Percentiles rank a stretch among this genome's conserved stretches.
Conservation (phyloP, 2,329 filamentous ascomycete genomes). For the Aspergillus aculeatinus region DNA sequence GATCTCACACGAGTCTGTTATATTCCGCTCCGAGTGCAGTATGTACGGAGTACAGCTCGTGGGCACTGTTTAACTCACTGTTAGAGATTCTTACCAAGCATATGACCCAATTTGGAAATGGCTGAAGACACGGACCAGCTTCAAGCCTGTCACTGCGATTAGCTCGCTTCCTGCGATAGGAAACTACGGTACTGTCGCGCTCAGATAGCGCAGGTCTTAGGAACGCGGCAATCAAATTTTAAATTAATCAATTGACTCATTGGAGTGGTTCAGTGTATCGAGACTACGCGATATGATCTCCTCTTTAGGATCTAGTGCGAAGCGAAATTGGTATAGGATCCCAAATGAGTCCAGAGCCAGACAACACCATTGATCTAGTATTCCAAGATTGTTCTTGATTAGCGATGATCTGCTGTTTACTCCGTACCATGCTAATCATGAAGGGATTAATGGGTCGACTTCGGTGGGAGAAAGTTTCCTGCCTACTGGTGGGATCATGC, state of each 20-base stretch:
- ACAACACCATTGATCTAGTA: neutral
- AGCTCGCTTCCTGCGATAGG: slow-evolving; percentile 5
- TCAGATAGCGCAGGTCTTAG: neutral
- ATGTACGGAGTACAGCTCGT: neutral
- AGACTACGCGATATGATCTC: neutral
- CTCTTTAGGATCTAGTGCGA: neutral
- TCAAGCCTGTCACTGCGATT: neutral
- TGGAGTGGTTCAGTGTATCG: neutral
- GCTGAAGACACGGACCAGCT: neutral
- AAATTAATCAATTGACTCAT: neutral
- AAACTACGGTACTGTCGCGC: neutral
- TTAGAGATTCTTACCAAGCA: neutral
- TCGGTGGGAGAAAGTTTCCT: neutral
- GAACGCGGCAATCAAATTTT: neutral
- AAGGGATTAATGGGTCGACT: neutral
- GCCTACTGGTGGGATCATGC: neutral
- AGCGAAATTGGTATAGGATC: neutral
- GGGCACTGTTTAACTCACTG: neutral
- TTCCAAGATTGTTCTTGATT: neutral
- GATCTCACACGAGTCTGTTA: too few species aligned
- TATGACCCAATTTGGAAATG: too few species aligned
- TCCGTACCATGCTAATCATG: too few species aligned
- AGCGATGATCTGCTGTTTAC: too few species aligned
- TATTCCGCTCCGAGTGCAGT: too few species aligned
- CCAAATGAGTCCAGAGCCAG: neutral